These are phyloP conservation scores for Aspergillus sp. DNA, from an alignment of 2,329 filamentous ascomycete genomes.

Conservation along the genomic window DNA sequence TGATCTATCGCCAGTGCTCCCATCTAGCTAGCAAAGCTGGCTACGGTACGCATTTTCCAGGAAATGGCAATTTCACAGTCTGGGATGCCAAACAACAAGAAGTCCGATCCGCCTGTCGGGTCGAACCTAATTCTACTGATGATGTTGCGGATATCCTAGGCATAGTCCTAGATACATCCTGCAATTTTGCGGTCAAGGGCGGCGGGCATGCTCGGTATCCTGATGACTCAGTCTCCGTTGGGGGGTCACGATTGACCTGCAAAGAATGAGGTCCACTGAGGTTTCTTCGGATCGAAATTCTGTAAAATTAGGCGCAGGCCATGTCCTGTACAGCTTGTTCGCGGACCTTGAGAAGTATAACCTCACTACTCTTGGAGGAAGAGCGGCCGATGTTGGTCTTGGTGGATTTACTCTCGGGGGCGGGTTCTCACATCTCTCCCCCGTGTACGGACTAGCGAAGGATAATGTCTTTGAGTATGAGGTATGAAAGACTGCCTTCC, in stretches of 20 bases:
- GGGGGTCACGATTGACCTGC: conserved; percentile 19
- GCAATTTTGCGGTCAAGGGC: conserved; percentile 47
- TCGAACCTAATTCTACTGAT: neutral
- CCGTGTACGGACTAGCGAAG: conserved; percentile 1
- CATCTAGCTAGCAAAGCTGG: neutral
- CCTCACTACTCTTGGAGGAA: neutral
- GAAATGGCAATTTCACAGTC: conserved; percentile 2
- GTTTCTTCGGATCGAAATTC: neutral
- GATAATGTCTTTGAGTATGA: conserved; percentile 6
- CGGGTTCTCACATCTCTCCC: neutral
- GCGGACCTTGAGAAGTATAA: neutral
- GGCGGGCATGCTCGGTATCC: conserved; percentile 53
- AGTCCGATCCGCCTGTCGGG: conserved; percentile 1
- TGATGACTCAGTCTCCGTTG: conserved; percentile 46
- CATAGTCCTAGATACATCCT: neutral
- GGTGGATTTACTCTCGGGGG: neutral
- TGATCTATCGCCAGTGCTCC: neutral
- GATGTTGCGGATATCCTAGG: neutral
- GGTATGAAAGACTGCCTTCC: conserved; percentile 3
- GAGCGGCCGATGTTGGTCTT: neutral
- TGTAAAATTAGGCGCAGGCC: neutral
- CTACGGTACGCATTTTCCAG: neutral
- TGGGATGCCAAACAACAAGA: conserved; percentile 7
- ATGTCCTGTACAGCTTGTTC: neutral
- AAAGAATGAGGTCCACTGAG: conserved; percentile 1